These are phyloP conservation scores for Hawksworthiomyces lignivorus DNA, from an alignment of 2,329 filamentous ascomycete genomes.

Conservation along the genomic window DNA sequence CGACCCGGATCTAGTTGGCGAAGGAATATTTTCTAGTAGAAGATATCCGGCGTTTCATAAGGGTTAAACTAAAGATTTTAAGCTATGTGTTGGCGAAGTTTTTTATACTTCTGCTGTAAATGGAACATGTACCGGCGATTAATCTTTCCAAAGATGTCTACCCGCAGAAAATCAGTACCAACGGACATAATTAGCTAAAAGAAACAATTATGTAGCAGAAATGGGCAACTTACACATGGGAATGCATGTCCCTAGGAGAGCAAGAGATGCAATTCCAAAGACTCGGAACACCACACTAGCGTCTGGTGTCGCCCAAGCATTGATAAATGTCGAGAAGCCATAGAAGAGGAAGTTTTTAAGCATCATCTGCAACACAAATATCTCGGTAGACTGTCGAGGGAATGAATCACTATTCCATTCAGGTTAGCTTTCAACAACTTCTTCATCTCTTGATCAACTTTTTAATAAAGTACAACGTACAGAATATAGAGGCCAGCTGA, in stretches of 20 bases:
- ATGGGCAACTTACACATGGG: slow-evolving; percentile 25
- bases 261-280: slow-evolving; percentile 22
- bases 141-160: slow-evolving; percentile 2
- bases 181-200: too few relatives aligned
- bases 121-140: slow-evolving; percentile 1
- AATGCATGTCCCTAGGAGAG: slow-evolving; percentile 23
- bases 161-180: too few relatives aligned
- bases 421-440: too few relatives aligned
- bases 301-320: slow-evolving; percentile 20
- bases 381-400: slow-evolving; percentile 21
- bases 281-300: slow-evolving; percentile 21
- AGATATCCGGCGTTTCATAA: too few relatives aligned
- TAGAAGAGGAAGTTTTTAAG: slow-evolving; percentile 27
- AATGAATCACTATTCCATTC: slow-evolving; percentile 21
- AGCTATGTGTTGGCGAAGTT: too few relatives aligned
- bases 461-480: slow-evolving; percentile 18
- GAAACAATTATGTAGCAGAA: too few relatives aligned
- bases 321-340: slow-evolving; percentile 25
- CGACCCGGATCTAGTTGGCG: too few relatives aligned
- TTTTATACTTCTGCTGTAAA: background rate
- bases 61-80: too few relatives aligned
- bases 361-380: slow-evolving; percentile 29
- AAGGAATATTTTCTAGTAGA: too few relatives aligned
- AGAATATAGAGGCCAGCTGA: slow-evolving; percentile 24
- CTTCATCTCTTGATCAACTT: too few relatives aligned